phyloP scores from a whole-genome alignment of 2,329 filamentous ascomycete species.

The Fusarium udum region DNA sequence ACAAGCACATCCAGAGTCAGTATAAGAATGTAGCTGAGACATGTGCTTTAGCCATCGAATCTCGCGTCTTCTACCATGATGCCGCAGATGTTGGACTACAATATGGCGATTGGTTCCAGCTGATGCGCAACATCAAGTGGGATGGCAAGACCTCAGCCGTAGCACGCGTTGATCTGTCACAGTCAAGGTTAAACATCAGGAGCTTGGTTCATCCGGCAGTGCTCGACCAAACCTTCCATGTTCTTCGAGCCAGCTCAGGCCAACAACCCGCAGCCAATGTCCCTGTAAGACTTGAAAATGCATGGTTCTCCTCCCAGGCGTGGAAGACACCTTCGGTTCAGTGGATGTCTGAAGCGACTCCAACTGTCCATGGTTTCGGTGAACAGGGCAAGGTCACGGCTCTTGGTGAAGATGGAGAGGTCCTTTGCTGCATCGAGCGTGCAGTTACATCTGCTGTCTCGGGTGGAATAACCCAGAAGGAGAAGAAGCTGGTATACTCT shows the following conservation, averaged over 20 bases:
- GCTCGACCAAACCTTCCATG: background rate
- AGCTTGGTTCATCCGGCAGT: background rate
- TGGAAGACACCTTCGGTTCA: background rate
- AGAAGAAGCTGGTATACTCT: background rate
- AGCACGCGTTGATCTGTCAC: background rate
- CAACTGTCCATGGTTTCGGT: background rate
- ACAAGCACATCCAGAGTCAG: background rate
- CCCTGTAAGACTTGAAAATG: background rate
- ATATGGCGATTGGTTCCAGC: conserved; percentile 1
- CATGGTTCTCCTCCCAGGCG: background rate
- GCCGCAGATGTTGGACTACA: background rate
- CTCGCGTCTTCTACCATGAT: background rate
- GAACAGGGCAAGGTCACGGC: background rate
- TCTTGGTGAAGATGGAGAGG: background rate
- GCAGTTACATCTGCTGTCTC: background rate
- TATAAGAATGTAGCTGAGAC: background rate
- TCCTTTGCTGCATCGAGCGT: background rate
- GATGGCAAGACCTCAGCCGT: background rate
- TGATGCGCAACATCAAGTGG: background rate
- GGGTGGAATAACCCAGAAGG: background rate
- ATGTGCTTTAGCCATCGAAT: background rate
- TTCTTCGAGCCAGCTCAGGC: background rate
- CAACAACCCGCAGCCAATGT: background rate
- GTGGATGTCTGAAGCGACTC: background rate
- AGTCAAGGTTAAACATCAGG: background rate